Evolutionary conservation across 139 green algal genomes (phyloP), one percentile per base, ranked within the genome.

Genomic region (Haematococcus lacustris): DNA sequence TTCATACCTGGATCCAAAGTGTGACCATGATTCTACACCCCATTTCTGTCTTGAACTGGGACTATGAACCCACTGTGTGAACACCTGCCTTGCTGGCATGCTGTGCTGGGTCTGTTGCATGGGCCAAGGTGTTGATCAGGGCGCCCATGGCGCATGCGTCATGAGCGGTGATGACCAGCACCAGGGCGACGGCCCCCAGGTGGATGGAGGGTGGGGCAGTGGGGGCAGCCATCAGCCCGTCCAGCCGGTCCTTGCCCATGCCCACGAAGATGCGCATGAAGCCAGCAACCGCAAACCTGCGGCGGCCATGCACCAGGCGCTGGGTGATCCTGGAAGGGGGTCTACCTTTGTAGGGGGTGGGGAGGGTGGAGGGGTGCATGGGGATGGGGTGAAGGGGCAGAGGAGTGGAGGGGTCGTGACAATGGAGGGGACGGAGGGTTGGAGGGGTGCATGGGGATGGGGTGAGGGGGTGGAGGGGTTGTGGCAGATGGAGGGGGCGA

Each of bases 201-300:
- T 82, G 76, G 0, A 62, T 41, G n/a, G 25, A 33, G 32, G 64
- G 25, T 0, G 37, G 35, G 0, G 57, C 59, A 6, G 40, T n/a
- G 26, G 79, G 74, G 13, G 68, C 3, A 26, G 53, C 62, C 38
- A 66, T 40, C 47, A 88, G 76, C 3, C 37, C n/a, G 7, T 82
- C 76, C 32, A 86, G 64, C 0, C 83, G 75, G 80, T 86, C 78
- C 39, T 79, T 76, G 5, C 77, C 76, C 3, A 73, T 67, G 53
- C 83, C 76, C 25, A 85, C 40, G 51, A 88, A 82, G 47, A 83
- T 70, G 33, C 73, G 74, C 63, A 82, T 71, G 74, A 78, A 81
- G 38, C 63, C 77, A 17, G 73, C 70, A 38, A 78, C 61, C 3
- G 71, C 63, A 47, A 86, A 83, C 81, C 81, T 86, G 71, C 9